Conservation (phyloP, 108 stramenopile genomes). For the Discostella pseudostelligera region DNA sequence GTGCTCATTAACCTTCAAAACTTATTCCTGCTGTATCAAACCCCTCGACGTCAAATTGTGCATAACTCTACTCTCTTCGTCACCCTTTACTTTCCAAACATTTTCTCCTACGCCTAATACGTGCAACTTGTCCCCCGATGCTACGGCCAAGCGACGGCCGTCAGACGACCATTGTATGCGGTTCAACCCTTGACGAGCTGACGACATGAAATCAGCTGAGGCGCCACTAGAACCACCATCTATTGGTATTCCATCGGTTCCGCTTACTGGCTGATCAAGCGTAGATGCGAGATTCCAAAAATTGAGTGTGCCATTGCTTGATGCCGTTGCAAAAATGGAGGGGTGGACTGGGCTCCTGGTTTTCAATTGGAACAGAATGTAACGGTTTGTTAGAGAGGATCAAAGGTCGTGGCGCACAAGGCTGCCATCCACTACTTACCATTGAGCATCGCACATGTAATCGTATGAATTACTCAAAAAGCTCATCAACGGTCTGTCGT, state of each 20-base stretch:
- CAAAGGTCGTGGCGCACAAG: background rate
- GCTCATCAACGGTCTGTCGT: slow-evolving; percentile 68
- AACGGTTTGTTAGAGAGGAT: background rate
- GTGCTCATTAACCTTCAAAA: background rate
- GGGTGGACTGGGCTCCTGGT: slow-evolving; percentile 75
- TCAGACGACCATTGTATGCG: slow-evolving; percentile 80
- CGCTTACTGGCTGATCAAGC: slow-evolving; percentile 81
- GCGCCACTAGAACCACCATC: slow-evolving; percentile 11
- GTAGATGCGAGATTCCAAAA: slow-evolving; percentile 83
- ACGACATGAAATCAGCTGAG: background rate
- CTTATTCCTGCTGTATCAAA: slow-evolving; percentile 56
- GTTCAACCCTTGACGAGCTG: slow-evolving; percentile 59
- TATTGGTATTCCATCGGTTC: slow-evolving; percentile 73
- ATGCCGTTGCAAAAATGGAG: slow-evolving; percentile 80
- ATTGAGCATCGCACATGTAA: slow-evolving; percentile 90
- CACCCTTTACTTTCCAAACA: slow-evolving; percentile 67
- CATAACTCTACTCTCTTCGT: slow-evolving; percentile 74
- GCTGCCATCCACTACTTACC: slow-evolving; percentile 46
- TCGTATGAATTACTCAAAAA: slow-evolving; percentile 85
- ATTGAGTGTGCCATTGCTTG: slow-evolving; percentile 80
- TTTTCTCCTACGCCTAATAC: slow-evolving; percentile 77
- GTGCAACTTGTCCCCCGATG: slow-evolving; percentile 75
- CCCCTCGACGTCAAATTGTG: slow-evolving; percentile 63
- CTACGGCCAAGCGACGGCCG: slow-evolving; percentile 77
- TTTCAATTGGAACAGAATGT: background rate